Evolutionary conservation across 2,329 filamentous ascomycete species (phyloP), one percentile per base, ranked within the genome.

Genomic region (Sporothrix phasma): DNA sequence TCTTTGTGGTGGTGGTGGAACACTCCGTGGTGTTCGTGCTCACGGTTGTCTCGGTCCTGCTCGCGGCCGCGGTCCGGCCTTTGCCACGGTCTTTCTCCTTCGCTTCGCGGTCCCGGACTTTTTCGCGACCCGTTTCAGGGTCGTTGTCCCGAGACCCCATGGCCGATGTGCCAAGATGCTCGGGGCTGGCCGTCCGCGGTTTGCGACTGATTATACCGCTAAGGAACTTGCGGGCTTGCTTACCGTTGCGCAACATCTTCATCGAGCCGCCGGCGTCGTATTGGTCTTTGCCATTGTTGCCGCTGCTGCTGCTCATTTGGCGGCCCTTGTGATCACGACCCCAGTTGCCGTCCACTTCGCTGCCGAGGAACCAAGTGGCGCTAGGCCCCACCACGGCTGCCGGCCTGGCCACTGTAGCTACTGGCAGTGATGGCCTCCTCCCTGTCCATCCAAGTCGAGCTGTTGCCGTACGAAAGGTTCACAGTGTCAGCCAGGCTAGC

Each of bases 311-410:
- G 59, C 72, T 69, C 22, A 66, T n/a, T 46, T 72, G 69, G 13
- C 68, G 51, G 45, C 64, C 37, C 61, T 65, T 62, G 58, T 66
- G 69, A 13, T 73, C 74, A 4, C 68, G 70, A 2, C 68, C 68
- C 62, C 62, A 63, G 7, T 64, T 56, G n/a, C 67, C 69, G 10
- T 78, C 77, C 43, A 71, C 65, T 13, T 83, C 81, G 67, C 80
- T 83, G 15, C 80, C 1, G 81, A 81, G 15, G 80, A 83, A 1
- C 80, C 79, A 0, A 81, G 80, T 3, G 79, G 74, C 0, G 64
- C 51, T 17, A 66, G 37, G 0, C 58, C 46, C n/a, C 49, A 26
- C 39, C 49, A 19, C 64, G 45, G 43, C 26, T 54, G 29, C 49
- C 26, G 13, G 26, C 19, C 24, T 47, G 22, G 22, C 31, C 54